Evolutionary conservation across 345 rosid species (phyloP).

Genomic region (Anacardium occidentale): DNA sequence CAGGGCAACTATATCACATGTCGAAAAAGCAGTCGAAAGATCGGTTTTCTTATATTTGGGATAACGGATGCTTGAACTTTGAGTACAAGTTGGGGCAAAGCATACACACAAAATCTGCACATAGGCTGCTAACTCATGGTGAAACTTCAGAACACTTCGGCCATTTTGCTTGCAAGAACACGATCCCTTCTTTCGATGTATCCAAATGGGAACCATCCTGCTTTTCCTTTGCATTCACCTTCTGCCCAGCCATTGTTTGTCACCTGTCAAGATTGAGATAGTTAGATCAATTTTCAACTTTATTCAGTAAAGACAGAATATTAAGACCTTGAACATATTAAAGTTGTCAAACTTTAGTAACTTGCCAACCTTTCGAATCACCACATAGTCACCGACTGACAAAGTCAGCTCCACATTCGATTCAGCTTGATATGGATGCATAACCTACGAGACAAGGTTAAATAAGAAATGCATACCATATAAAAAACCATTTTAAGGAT

Average conservation of each 20-base stretch:
- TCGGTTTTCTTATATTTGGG: conserved; percentile 12
- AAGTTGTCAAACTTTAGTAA: conserved; percentile 7
- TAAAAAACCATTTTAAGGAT: neutral
- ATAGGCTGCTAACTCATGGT: conserved; percentile 10
- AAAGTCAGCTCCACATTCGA: conserved; percentile 73
- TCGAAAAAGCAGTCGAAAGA: conserved; percentile 11
- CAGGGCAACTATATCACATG: conserved; percentile 32
- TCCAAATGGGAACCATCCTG: conserved; percentile 90
- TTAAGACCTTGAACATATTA: neutral
- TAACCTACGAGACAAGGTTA: conserved; percentile 51
- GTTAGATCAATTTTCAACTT: conserved; percentile 4
- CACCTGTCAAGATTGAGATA: conserved; percentile 44
- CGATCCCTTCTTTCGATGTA: conserved; percentile 87
- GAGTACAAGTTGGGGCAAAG: conserved; percentile 13
- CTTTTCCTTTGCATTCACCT: conserved; percentile 94
- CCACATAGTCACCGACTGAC: conserved; percentile 84
- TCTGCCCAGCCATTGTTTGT: conserved; percentile 91
- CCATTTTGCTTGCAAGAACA: conserved; percentile 79
- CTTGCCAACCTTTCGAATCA: conserved; percentile 78
- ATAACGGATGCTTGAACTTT: conserved; percentile 11
- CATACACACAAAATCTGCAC: conserved; percentile 27
- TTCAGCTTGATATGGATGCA: conserved; percentile 74
- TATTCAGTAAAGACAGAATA: neutral
- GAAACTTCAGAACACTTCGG: conserved; percentile 67
- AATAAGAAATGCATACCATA: neutral